A percentile compares a stretch with the other conserved stretches of the same genome.
phyloP scores from a whole-genome alignment of 768 basidiomycete genomes.

The Pleurotus sapidus region DNA sequence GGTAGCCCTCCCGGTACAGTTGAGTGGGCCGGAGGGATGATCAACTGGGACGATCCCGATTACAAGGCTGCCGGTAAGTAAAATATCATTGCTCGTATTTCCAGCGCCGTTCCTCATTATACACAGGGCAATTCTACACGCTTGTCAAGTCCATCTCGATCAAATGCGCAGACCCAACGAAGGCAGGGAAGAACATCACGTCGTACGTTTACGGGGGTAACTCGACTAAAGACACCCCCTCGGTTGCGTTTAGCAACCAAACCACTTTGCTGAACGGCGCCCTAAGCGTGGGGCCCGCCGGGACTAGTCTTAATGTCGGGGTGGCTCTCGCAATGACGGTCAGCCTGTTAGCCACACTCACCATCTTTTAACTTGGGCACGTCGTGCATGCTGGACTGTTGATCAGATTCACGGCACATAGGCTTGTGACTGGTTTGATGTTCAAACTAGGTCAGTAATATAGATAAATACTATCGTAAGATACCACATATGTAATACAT shows the following conservation, averaged over 20 bases:
- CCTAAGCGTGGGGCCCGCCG: constrained; percentile 7
- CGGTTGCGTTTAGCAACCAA: constrained; percentile 55
- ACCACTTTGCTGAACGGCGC: constrained; percentile 54
- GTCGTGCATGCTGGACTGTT: background rate
- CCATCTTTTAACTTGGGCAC: constrained; percentile 10
- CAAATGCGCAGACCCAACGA: constrained; percentile 53
- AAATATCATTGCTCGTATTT: background rate
- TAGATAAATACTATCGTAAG: background rate
- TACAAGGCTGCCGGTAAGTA: constrained; percentile 59
- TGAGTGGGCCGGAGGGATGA: constrained; percentile 79
- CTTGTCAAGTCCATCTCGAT: constrained; percentile 60
- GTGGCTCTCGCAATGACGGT: constrained; percentile 22
- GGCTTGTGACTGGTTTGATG: background rate
- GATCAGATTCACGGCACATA: background rate
- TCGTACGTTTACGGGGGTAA: constrained; percentile 67
- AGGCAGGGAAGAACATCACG: constrained; percentile 43
- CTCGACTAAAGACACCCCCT: constrained; percentile 47
- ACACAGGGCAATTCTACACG: constrained; percentile 66
- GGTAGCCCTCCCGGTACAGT: constrained; percentile 64
- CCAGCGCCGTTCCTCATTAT: background rate
- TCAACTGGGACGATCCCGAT: constrained; percentile 79
- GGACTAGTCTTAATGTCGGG: constrained; percentile 5
- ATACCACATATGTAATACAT: constrained; percentile 8
- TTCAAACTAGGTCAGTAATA: constrained; percentile 6
- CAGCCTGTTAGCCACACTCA: constrained; percentile 16